Percentiles rank a stretch among this genome's conserved stretches.
phyloP scores from a whole-genome alignment of 306 rosid genomes.

The Purshia tridentata region DNA sequence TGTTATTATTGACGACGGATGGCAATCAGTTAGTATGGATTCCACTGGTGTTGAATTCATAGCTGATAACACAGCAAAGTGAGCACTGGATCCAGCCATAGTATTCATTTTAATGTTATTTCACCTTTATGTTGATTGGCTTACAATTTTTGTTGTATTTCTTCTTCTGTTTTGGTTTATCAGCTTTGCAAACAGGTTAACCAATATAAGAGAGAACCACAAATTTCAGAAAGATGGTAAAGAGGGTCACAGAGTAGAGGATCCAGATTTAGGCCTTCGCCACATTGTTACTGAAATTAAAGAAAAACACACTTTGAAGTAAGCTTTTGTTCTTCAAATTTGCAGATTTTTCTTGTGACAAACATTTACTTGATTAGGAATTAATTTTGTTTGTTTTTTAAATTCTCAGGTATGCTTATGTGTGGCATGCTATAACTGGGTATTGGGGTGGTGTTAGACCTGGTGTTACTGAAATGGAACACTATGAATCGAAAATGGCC shows the following conservation, averaged over 20 bases:
- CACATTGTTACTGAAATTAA: conserved; percentile 64
- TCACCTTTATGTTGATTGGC: neutral
- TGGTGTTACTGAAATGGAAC: conserved; percentile 63
- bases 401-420: conserved; percentile 59
- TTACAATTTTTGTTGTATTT: neutral
- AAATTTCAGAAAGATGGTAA: conserved; percentile 84
- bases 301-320: conserved; percentile 52
- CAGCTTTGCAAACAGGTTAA: conserved; percentile 83
- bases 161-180: conserved; percentile 9
- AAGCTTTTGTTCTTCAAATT: conserved; percentile 13
- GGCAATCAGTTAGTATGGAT: conserved; percentile 81
- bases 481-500: conserved; percentile 61
- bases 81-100: conserved; percentile 18
- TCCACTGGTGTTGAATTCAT: conserved; percentile 39
- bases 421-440: conserved; percentile 93
- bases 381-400: conserved; percentile 20
- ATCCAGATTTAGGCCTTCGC: conserved; percentile 62
- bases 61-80: conserved; percentile 68
- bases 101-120: neutral
- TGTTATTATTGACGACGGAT: conserved; percentile 84
- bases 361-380: too few relatives aligned
- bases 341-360: neutral
- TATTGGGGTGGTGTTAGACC: conserved; percentile 95
- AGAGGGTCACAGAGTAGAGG: conserved; percentile 65
- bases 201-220: conserved; percentile 73